Evolutionary conservation across 306 rosid genomes (phyloP).

Genomic region (Carpinus fangiana): DNA sequence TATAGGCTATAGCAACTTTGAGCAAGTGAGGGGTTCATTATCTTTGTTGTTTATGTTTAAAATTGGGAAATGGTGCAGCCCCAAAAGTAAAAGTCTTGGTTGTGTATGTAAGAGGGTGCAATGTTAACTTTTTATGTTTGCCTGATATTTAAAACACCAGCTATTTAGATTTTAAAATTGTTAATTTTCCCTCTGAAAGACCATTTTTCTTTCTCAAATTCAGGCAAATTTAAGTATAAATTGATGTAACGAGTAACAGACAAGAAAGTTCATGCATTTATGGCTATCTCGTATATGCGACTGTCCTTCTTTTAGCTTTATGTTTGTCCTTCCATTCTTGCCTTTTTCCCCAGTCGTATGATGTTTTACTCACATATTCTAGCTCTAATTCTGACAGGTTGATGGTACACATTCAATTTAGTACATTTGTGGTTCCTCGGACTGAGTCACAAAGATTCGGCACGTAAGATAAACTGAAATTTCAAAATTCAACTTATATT

Average conservation of each 20-base stretch:
- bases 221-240: background rate
- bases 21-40: background rate
- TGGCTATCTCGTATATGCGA: background rate
- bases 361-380: background rate
- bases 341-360: conserved; percentile 5
- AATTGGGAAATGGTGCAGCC: background rate
- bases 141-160: conserved; percentile 1
- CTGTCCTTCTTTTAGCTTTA: background rate
- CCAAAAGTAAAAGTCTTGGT: background rate
- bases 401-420: conserved; percentile 9
- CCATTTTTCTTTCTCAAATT: background rate
- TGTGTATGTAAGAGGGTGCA: background rate
- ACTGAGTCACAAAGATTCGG: conserved; percentile 4
- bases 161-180: background rate
- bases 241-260: conserved; percentile 1
- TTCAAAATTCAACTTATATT: conserved; percentile 13
- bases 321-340: background rate
- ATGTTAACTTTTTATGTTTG: background rate
- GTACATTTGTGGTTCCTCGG: conserved; percentile 1
- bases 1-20: background rate
- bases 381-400: background rate
- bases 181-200: background rate
- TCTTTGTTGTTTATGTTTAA: background rate
- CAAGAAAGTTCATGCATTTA: background rate
- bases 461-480: conserved; percentile 13